phyloP scores from a whole-genome alignment of 768 basidiomycete genomes.

The Rhodotorula sphaerocarpa region DNA sequence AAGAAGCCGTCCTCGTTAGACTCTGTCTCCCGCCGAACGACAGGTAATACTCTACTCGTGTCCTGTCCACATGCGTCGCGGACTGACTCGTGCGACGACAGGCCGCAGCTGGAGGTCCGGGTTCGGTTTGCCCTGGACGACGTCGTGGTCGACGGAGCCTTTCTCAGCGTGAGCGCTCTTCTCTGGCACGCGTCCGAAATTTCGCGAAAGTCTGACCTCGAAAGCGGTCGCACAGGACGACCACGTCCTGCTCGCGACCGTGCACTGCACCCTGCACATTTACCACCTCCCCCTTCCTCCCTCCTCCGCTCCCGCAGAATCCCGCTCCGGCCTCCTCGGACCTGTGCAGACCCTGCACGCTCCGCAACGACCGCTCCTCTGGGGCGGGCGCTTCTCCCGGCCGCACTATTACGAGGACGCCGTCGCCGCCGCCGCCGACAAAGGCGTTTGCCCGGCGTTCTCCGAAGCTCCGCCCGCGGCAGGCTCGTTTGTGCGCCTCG shows the following conservation, averaged over 20 bases:
- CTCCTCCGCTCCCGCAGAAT: background rate
- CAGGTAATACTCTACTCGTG: background rate
- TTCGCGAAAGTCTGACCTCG: background rate
- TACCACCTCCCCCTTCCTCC: background rate
- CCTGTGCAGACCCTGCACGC: conserved; percentile 1
- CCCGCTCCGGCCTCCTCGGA: background rate
- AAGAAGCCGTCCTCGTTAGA: conserved; percentile 10
- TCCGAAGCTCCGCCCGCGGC: no score
- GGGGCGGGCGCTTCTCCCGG: conserved; percentile 15
- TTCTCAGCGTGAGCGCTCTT: background rate
- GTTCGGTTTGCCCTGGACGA: conserved; percentile 9
- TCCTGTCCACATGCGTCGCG: no score
- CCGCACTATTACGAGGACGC: background rate
- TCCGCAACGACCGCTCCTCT: conserved; percentile 14
- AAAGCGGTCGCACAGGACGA: background rate
- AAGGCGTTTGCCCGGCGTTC: no score
- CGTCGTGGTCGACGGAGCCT: conserved; percentile 17
- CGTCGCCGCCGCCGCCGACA: accelerated
- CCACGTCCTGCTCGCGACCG: conserved; percentile 11
- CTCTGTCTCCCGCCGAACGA: background rate
- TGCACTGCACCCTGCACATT: conserved; percentile 15
- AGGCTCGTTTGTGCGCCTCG: no score
- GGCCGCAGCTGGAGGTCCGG: background rate
- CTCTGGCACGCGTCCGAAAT: no score
- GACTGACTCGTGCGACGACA: no score